Evolutionary conservation across 768 basidiomycete species (phyloP).

Genomic region (Dendrothele bispora): DNA sequence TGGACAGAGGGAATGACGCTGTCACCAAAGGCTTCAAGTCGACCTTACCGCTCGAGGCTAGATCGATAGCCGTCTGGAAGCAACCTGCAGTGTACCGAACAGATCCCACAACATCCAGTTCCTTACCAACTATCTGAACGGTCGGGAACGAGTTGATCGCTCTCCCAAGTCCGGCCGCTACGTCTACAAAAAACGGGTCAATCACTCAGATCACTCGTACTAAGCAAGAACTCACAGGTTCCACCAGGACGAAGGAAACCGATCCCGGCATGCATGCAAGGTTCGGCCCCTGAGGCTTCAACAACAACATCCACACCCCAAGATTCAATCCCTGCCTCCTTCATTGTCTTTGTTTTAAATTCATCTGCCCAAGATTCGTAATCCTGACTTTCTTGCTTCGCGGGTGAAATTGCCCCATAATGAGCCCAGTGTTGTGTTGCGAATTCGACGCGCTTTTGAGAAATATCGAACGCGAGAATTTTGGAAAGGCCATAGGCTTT

Average conservation of each 20-base stretch:
- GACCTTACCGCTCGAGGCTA: slow-evolving; percentile 13
- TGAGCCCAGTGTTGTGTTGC: slow-evolving; percentile 14
- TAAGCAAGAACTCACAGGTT: slow-evolving; percentile 11
- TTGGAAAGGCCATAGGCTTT: slow-evolving; percentile 18
- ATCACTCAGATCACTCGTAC: too few relatives aligned
- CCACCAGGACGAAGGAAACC: slow-evolving; percentile 15
- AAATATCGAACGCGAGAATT: slow-evolving; percentile 17
- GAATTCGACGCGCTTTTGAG: slow-evolving; percentile 15
- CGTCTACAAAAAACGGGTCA: slow-evolving; percentile 6
- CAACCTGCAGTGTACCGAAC: slow-evolving; percentile 20
- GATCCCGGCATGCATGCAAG: slow-evolving; percentile 18
- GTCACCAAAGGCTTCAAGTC: slow-evolving; percentile 15
- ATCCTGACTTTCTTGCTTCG: slow-evolving; percentile 2
- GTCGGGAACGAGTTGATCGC: slow-evolving; percentile 17
- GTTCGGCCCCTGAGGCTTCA: slow-evolving; percentile 18
- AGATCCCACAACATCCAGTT: slow-evolving; percentile 14
- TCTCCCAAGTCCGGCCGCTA: slow-evolving; percentile 17
- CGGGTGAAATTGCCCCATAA: slow-evolving; percentile 12
- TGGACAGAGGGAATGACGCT: slow-evolving; percentile 15
- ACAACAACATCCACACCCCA: slow-evolving; percentile 18
- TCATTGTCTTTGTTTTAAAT: slow-evolving; percentile 9
- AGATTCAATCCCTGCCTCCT: slow-evolving; percentile 12
- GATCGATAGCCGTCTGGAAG: slow-evolving; percentile 17
- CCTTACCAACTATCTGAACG: slow-evolving; percentile 16
- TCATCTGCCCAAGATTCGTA: slow-evolving; percentile 12